Conservation (phyloP, 306 rosid genomes). For the Gastrolobium bilobum region DNA sequence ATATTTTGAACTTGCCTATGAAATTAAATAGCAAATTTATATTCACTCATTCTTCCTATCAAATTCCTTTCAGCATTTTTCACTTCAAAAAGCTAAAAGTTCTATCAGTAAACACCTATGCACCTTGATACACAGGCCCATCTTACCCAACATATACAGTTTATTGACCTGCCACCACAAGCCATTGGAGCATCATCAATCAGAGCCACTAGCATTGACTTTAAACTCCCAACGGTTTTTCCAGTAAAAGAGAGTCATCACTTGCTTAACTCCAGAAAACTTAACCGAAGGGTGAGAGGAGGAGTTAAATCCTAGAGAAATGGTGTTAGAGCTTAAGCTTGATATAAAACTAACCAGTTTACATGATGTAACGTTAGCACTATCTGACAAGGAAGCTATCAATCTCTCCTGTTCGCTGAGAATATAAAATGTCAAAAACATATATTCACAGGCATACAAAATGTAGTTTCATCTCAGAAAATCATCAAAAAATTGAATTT, state of each 20-base stretch:
- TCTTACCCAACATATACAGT: conserved; percentile 5
- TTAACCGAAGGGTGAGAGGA: not conserved
- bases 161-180: conserved; percentile 16
- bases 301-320: conserved; percentile 10
- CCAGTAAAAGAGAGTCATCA: conserved; percentile 19
- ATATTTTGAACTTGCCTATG: not conserved
- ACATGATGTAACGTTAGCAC: conserved; percentile 1
- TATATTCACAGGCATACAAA: not conserved
- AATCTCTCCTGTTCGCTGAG: conserved; percentile 25
- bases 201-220: conserved; percentile 2
- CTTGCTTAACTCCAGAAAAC: conserved; percentile 6
- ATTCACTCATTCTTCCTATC: not conserved
- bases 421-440: conserved; percentile 10
- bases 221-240: not conserved
- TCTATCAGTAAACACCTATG: not conserved
- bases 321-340: conserved; percentile 16
- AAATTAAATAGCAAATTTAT: not conserved
- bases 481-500: conserved; percentile 1
- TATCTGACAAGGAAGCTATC: conserved; percentile 3
- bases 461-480: conserved; percentile 27
- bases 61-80: conserved; percentile 19
- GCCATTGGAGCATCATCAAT: conserved; percentile 15
- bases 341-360: not conserved
- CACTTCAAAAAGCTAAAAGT: conserved; percentile 1
- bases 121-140: conserved; percentile 12